Evolutionary conservation across 1,284 basidiomycete genomes (phyloP).

Genomic region (Chiua sp.): DNA sequence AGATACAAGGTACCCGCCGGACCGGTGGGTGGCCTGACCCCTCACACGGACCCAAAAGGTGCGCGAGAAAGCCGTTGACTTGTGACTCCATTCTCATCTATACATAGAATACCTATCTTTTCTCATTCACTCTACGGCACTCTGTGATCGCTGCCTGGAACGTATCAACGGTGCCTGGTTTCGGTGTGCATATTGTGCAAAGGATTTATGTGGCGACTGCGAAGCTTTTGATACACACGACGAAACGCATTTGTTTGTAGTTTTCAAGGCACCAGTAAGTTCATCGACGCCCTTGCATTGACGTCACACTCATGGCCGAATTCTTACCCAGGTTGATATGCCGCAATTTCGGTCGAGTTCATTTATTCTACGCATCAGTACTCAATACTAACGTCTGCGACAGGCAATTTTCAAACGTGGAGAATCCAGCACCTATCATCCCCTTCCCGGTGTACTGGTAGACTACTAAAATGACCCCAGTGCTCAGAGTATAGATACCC

Average conservation of each 20-base stretch:
- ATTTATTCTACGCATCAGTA: background rate
- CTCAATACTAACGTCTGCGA: slow-evolving; percentile 14
- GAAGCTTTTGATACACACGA: slow-evolving; percentile 83
- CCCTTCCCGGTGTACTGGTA: slow-evolving; percentile 60
- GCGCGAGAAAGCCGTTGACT: slow-evolving; percentile 16
- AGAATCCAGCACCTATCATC: slow-evolving; percentile 65
- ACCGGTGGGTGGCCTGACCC: slow-evolving; percentile 46
- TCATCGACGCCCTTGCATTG: background rate
- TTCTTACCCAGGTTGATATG: slow-evolving; percentile 60
- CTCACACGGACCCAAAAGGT: slow-evolving; percentile 65
- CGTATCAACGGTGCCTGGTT: slow-evolving; percentile 85
- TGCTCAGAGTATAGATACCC: slow-evolving; percentile 10
- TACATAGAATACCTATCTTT: slow-evolving; percentile 68
- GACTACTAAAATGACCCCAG: slow-evolving; percentile 6
- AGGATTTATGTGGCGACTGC: slow-evolving; percentile 82
- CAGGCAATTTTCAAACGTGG: slow-evolving; percentile 65
- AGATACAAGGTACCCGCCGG: slow-evolving; percentile 75
- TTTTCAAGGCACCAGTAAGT: slow-evolving; percentile 81
- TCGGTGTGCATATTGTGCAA: slow-evolving; percentile 85
- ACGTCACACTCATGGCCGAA: slow-evolving; percentile 4
- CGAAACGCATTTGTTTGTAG: slow-evolving; percentile 80
- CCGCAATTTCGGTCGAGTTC: slow-evolving; percentile 54
- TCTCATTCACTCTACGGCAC: slow-evolving; percentile 67
- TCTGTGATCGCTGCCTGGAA: slow-evolving; percentile 80
- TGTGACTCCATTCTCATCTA: slow-evolving; percentile 1